Evolutionary conservation across 1,139 yeast genomes (phyloP).

Genomic region (Magnusiomyces suaveolens): DNA sequence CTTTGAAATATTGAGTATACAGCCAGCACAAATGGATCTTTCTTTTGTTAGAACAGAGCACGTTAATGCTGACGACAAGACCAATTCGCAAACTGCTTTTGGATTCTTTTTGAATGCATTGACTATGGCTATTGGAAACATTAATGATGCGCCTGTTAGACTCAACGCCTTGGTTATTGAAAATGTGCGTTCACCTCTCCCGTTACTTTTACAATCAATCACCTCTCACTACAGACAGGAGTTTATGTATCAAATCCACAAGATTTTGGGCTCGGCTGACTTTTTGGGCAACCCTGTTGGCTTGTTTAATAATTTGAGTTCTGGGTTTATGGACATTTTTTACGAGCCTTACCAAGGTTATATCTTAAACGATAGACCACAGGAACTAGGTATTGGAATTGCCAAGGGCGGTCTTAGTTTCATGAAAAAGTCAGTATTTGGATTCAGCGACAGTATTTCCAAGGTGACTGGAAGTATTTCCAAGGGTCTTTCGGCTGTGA

Average conservation of each 20-base stretch:
- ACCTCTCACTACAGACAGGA: slow-evolving; percentile 88
- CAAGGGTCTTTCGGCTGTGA: slow-evolving; percentile 84
- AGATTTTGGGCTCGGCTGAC: slow-evolving; percentile 92
- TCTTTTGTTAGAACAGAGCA: slow-evolving; percentile 90
- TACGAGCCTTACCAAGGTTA: slow-evolving; percentile 97
- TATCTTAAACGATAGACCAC: slow-evolving; percentile 87
- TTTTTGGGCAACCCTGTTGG: slow-evolving; percentile 96
- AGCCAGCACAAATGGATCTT: slow-evolving; percentile 78
- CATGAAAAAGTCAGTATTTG: slow-evolving; percentile 88
- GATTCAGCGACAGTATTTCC: slow-evolving; percentile 86
- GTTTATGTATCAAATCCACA: slow-evolving; percentile 83
- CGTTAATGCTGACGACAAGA: slow-evolving; percentile 49
- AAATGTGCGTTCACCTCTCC: slow-evolving; percentile 78
- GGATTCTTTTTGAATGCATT: slow-evolving; percentile 69
- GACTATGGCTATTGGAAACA: slow-evolving; percentile 95
- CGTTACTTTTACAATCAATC: slow-evolving; percentile 60
- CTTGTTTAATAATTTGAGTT: slow-evolving; percentile 78
- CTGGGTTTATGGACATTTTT: slow-evolving; percentile 92
- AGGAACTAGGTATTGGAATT: slow-evolving; percentile 86
- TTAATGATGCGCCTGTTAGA: slow-evolving; percentile 92
- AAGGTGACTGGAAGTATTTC: slow-evolving; percentile 91
- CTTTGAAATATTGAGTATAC: slow-evolving; percentile 86
- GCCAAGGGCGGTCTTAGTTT: slow-evolving; percentile 96
- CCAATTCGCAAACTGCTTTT: slow-evolving; percentile 47
- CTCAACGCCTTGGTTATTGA: slow-evolving; percentile 81